Conservation (phyloP, 2,329 filamentous ascomycete genomes). For the Geosmithia morbida region DNA sequence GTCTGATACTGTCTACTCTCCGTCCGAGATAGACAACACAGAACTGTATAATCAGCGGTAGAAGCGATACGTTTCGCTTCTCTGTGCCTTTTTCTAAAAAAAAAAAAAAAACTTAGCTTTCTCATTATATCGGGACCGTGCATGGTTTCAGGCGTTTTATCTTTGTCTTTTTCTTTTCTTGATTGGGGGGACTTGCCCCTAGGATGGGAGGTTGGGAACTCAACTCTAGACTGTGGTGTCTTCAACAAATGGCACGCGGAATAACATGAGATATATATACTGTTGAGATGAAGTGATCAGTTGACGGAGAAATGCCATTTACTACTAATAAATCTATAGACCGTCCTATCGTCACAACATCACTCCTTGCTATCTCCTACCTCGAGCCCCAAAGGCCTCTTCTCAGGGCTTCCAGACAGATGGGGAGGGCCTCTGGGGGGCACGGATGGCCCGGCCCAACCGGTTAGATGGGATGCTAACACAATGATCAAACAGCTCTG, state of each 20-base stretch:
- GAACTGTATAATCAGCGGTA: background rate
- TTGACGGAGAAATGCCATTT: background rate
- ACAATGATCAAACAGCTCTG: constrained; percentile 71
- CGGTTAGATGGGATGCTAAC: constrained; percentile 69
- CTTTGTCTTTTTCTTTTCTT: background rate
- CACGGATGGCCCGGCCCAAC: constrained; percentile 68
- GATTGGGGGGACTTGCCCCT: background rate
- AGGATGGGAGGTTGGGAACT: background rate
- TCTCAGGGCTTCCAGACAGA: constrained; percentile 58
- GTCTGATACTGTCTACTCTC: constrained; percentile 1
- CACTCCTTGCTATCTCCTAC: background rate
- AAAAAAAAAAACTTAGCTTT: too few species aligned
- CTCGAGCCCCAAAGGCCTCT: constrained; percentile 36
- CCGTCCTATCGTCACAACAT: background rate
- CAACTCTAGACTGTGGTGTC: constrained; percentile 1
- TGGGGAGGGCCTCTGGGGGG: constrained; percentile 61
- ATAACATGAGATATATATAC: background rate
- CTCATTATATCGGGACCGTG: background rate
- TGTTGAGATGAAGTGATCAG: background rate
- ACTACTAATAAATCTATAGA: background rate
- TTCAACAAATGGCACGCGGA: constrained; percentile 4
- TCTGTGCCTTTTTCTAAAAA: background rate
- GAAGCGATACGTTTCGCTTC: background rate
- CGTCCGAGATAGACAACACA: too few species aligned
- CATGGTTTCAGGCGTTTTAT: background rate